phyloP scores from a whole-genome alignment of 2,329 filamentous ascomycete genomes.

The Alternaria sp. region DNA sequence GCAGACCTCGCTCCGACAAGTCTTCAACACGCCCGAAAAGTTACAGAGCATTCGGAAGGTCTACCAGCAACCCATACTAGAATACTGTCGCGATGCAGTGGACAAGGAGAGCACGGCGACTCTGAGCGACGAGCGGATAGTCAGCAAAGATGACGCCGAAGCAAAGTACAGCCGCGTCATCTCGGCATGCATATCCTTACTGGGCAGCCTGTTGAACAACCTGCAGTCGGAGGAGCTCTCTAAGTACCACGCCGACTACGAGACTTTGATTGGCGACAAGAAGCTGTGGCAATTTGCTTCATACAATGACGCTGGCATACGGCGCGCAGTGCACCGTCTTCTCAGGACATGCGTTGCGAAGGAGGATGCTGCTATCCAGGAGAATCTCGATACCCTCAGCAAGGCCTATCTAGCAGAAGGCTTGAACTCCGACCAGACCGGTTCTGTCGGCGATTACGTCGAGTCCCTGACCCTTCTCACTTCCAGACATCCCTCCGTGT shows the following conservation, averaged over 20 bases:
- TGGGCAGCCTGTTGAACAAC: conserved; percentile 60
- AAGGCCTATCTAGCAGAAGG: conserved; percentile 76
- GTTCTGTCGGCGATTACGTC: conserved; percentile 75
- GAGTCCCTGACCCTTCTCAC: conserved; percentile 72
- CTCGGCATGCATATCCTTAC: conserved; percentile 62
- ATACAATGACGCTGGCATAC: conserved; percentile 63
- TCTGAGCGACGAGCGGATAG: conserved; percentile 86
- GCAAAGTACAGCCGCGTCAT: conserved; percentile 84
- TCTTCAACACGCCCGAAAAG: conserved; percentile 84
- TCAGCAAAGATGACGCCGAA: conserved; percentile 82
- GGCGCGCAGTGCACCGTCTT: conserved; percentile 64
- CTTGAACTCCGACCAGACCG: conserved; percentile 72
- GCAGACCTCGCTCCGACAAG: conserved; percentile 73
- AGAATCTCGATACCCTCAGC: conserved; percentile 62
- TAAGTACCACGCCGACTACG: conserved; percentile 67
- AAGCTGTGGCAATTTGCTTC: conserved; percentile 66
- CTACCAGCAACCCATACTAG: conserved; percentile 80
- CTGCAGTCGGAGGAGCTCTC: conserved; percentile 59
- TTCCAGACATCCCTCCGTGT: conserved; percentile 68
- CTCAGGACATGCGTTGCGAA: conserved; percentile 59
- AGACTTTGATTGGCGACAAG: conserved; percentile 68
- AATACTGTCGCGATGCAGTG: conserved; percentile 80
- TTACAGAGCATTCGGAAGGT: conserved; percentile 75
- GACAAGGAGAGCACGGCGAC: conserved; percentile 78
- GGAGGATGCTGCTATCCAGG: conserved; percentile 49